These are phyloP conservation scores for Chaetomium strumarium DNA, from an alignment of 2,329 filamentous ascomycete genomes.

Conservation along the genomic window DNA sequence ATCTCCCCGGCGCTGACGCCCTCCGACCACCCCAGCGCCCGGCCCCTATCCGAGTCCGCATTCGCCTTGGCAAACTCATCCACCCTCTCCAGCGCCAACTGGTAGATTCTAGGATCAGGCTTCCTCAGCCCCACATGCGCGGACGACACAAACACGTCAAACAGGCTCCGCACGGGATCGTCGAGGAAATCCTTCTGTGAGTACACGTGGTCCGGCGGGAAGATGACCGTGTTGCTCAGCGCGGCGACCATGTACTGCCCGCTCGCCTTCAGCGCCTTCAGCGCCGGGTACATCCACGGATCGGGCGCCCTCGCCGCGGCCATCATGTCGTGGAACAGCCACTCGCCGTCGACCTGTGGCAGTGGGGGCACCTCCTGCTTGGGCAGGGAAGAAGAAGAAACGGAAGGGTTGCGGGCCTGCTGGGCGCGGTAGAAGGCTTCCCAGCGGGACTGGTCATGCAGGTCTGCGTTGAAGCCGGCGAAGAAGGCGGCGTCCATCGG, in stretches of 20 bases:
- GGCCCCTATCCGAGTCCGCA: constrained; percentile 35
- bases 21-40: constrained; percentile 37
- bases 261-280: constrained; percentile 60
- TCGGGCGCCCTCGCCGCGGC: constrained; percentile 61
- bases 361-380: constrained; percentile 51
- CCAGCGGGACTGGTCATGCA: constrained; percentile 65
- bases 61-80: constrained; percentile 55
- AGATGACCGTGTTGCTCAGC: constrained; percentile 84
- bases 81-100: constrained; percentile 61
- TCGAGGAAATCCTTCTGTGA: constrained; percentile 46
- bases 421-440: constrained; percentile 51
- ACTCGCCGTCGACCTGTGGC: constrained; percentile 69
- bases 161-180: constrained; percentile 58
- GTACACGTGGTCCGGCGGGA: constrained; percentile 67
- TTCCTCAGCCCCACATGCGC: constrained; percentile 86
- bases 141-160: constrained; percentile 83
- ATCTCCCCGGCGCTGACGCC: constrained; percentile 61
- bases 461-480: constrained; percentile 65
- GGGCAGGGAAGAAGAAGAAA: constrained; percentile 24
- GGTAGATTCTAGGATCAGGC: constrained; percentile 77
- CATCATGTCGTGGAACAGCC: constrained; percentile 93
- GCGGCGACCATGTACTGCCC: constrained; percentile 70
- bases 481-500: constrained; percentile 72
- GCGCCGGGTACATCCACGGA: constrained; percentile 81
- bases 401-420: constrained; percentile 36